Percentiles rank a stretch among this genome's conserved stretches.
phyloP scores from a whole-genome alignment of 495 filamentous ascomycete genomes.

The Parathielavia hyrcaniae region DNA sequence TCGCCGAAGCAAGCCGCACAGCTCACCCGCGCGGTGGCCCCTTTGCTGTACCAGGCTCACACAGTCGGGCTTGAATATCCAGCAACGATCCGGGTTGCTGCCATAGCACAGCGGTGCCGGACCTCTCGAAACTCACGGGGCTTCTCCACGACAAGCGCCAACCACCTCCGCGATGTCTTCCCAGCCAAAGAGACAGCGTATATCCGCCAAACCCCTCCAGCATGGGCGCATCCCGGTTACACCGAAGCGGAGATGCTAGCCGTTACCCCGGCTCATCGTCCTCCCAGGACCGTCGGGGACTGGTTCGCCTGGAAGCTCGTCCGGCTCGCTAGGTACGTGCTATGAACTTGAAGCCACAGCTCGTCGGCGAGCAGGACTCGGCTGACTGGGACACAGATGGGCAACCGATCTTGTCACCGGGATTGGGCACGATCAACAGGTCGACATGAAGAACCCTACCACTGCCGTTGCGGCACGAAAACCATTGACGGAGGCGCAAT shows the following conservation, averaged over 20 bases:
- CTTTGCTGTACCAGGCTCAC: slow-evolving; percentile 20
- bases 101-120: slow-evolving; percentile 8
- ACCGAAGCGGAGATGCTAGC: slow-evolving; percentile 43
- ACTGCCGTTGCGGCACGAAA: slow-evolving; percentile 39
- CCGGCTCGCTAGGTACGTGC: slow-evolving; percentile 27
- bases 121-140: slow-evolving; percentile 11
- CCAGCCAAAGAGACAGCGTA: slow-evolving; percentile 41
- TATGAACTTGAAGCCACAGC: not conserved
- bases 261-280: slow-evolving; percentile 39
- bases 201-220: slow-evolving; percentile 48
- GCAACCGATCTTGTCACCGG: slow-evolving; percentile 45
- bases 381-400: slow-evolving; percentile 30
- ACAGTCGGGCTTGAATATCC: slow-evolving; percentile 21
- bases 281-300: slow-evolving; percentile 36
- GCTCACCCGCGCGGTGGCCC: slow-evolving; percentile 27
- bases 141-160: slow-evolving; percentile 40
- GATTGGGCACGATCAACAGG: slow-evolving; percentile 39
- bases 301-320: slow-evolving; percentile 45
- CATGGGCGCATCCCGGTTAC: slow-evolving; percentile 65
- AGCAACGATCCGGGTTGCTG: slow-evolving; percentile 23
- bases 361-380: not conserved
- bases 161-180: slow-evolving; percentile 43
- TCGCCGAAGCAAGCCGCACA: slow-evolving; percentile 33
- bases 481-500: slow-evolving; percentile 45
- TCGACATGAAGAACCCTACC: slow-evolving; percentile 43